Conservation (phyloP, 495 filamentous ascomycete species). For the Sordaria brevicollis region DNA sequence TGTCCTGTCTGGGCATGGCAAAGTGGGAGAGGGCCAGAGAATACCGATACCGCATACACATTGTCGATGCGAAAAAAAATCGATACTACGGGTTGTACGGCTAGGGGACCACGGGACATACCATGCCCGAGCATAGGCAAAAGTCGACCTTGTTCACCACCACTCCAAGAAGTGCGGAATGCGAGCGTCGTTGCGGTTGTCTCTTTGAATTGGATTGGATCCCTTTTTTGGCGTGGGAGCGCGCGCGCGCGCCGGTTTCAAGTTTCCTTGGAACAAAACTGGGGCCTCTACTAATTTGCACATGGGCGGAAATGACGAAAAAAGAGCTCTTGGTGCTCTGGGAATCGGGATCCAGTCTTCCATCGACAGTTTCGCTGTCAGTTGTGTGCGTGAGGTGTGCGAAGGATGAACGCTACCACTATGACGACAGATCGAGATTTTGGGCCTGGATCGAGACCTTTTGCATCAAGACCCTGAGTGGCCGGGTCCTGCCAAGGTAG, state of each 20-base stretch:
- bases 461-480: background rate
- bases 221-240: background rate
- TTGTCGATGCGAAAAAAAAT: background rate
- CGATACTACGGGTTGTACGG: too few species aligned
- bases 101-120: too few species aligned
- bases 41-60: background rate
- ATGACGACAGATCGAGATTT: constrained; percentile 17
- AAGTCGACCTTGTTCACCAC: background rate
- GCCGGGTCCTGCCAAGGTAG: background rate
- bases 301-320: constrained; percentile 5
- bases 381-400: background rate
- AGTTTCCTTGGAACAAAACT: constrained; percentile 6
- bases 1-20: background rate
- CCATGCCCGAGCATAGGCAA: too few species aligned
- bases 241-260: too few species aligned
- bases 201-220: too few species aligned
- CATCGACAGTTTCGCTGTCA: background rate
- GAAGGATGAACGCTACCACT: constrained; percentile 11
- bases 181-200: background rate
- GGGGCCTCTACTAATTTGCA: background rate
- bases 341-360: constrained; percentile 9
- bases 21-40: background rate
- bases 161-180: background rate
- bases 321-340: too few species aligned
- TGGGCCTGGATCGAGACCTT: constrained; percentile 14